Percentiles rank a stretch among this genome's conserved stretches.
Conservation (phyloP, 495 filamentous ascomycete genomes). For the Aeminium ludgeri region DNA sequence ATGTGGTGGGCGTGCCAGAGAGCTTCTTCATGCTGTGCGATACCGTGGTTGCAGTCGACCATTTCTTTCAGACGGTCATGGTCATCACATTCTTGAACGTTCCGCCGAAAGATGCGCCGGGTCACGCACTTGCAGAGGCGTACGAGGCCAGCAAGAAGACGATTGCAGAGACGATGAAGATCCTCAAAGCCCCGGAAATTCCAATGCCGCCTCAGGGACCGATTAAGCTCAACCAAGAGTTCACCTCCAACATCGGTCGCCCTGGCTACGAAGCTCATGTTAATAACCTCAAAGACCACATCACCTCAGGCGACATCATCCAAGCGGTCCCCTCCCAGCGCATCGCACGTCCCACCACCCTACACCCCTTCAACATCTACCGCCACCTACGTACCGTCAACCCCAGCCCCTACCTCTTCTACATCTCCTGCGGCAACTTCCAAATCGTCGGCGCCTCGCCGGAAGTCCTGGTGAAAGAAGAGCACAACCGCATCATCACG, state of each 20-base stretch:
- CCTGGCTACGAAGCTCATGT: slow-evolving; percentile 81
- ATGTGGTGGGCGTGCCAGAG: slow-evolving; percentile 75
- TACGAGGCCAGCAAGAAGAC: slow-evolving; percentile 48
- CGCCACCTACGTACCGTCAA: slow-evolving; percentile 89
- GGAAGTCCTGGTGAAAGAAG: slow-evolving; percentile 81
- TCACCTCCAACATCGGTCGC: slow-evolving; percentile 85
- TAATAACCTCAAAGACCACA: slow-evolving; percentile 64
- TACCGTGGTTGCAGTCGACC: slow-evolving; percentile 86
- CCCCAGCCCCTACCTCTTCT: slow-evolving; percentile 93
- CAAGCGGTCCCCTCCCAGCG: slow-evolving; percentile 92
- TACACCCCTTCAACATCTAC: slow-evolving; percentile 98
- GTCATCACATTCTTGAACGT: slow-evolving; percentile 76
- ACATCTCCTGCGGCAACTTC: slow-evolving; percentile 76
- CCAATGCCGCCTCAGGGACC: slow-evolving; percentile 62
- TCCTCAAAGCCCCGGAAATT: slow-evolving; percentile 52
- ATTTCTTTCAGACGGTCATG: slow-evolving; percentile 82
- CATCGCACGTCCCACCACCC: slow-evolving; percentile 67
- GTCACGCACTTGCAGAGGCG: slow-evolving; percentile 30
- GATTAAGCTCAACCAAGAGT: slow-evolving; percentile 54
- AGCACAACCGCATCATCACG: slow-evolving; percentile 76
- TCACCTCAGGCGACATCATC: slow-evolving; percentile 82
- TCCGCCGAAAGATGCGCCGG: slow-evolving; percentile 25
- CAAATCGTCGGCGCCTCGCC: slow-evolving; percentile 90
- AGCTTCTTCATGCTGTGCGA: slow-evolving; percentile 96
- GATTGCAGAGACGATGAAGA: slow-evolving; percentile 48